These are phyloP conservation scores for Hymenoscyphus infarciens DNA, from an alignment of 2,329 filamentous ascomycete species.

Conservation along the genomic window DNA sequence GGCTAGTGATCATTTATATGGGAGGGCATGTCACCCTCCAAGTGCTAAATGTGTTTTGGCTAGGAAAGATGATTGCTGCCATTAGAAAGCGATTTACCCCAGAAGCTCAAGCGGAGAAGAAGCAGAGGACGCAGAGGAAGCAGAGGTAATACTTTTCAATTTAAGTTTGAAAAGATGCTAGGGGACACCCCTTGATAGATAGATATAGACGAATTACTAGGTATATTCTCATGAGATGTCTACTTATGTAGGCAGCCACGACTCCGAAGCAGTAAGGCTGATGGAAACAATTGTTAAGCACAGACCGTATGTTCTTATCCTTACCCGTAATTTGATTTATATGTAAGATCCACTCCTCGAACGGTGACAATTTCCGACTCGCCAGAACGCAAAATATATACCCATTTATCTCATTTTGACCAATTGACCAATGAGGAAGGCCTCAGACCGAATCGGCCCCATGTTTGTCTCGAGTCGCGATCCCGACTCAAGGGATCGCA, in stretches of 20 bases:
- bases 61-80: conserved; percentile 65
- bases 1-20: conserved; percentile 69
- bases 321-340: neutral
- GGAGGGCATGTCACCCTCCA: conserved; percentile 67
- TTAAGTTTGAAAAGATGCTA: neutral
- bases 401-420: neutral
- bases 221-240: neutral
- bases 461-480: neutral
- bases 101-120: conserved; percentile 9
- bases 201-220: neutral
- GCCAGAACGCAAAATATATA: neutral
- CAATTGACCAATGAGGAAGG: conserved; percentile 1
- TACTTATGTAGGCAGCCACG: neutral
- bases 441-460: neutral
- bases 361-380: neutral
- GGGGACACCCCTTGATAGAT: neutral
- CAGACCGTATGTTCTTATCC: neutral
- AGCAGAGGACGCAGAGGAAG: conserved; percentile 2
- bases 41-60: conserved; percentile 78
- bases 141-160: neutral
- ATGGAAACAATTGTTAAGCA: neutral
- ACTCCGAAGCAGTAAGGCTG: neutral
- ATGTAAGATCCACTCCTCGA: neutral
- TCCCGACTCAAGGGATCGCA: neutral
- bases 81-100: conserved; percentile 26